Conservation (phyloP, 176 grass and related monocot genomes). For the Oryza rufipogon region DNA sequence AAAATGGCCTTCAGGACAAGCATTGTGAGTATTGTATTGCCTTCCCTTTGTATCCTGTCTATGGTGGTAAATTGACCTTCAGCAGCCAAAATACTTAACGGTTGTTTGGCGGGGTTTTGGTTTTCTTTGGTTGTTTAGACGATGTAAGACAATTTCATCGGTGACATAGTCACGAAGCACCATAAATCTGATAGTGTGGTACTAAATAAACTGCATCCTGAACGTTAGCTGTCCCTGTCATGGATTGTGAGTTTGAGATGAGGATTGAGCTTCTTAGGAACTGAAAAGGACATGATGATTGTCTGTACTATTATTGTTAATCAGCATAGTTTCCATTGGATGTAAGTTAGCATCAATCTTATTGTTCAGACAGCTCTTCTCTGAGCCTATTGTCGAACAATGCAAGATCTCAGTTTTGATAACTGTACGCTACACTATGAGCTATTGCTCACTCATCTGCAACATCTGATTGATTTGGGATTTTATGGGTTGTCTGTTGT, state of each 20-base stretch:
- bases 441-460: neutral
- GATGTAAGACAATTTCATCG: neutral
- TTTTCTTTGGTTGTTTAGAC: neutral
- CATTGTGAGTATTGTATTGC: conserved; percentile 4
- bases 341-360: neutral
- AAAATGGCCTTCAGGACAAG: conserved; percentile 5
- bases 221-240: neutral
- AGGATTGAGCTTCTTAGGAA: neutral
- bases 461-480: neutral
- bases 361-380: neutral
- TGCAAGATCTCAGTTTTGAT: neutral
- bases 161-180: neutral
- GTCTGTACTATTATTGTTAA: neutral
- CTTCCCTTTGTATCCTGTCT: conserved; percentile 19
- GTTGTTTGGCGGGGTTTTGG: neutral
- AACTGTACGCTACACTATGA: neutral
- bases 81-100: neutral
- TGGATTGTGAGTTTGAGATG: neutral
- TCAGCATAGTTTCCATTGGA: neutral
- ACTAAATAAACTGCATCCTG: neutral
- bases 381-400: no score
- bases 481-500: neutral
- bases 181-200: neutral
- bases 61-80: no score
- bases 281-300: neutral